These are phyloP conservation scores for Aspergillus intermedius DNA, from an alignment of 2,329 filamentous ascomycete species.

Conservation along the genomic window DNA sequence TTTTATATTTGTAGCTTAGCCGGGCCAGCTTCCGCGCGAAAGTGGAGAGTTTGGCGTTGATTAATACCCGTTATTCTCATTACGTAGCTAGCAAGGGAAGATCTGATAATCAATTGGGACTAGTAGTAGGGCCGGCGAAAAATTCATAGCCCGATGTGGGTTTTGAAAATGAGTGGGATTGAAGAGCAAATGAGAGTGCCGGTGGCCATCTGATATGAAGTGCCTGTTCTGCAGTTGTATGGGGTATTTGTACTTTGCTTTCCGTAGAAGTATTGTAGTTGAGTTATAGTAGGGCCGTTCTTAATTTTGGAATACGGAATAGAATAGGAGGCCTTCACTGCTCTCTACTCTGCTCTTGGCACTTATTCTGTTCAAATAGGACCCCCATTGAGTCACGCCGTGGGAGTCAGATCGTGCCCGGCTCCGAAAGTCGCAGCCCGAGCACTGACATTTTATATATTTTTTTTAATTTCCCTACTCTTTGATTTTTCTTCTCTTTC, in stretches of 20 bases:
- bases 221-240: no score
- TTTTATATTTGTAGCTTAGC: no score
- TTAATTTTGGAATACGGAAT: neutral
- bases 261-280: neutral
- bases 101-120: no score
- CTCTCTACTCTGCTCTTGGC: no score
- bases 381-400: neutral
- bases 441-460: neutral
- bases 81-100: no score
- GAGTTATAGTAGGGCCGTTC: neutral
- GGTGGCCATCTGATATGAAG: neutral
- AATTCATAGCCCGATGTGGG: no score
- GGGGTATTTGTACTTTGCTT: no score
- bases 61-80: no score
- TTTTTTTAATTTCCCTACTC: conserved; percentile 8
- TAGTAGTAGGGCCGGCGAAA: neutral
- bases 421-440: neutral
- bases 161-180: neutral
- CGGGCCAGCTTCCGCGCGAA: no score
- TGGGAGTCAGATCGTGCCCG: neutral
- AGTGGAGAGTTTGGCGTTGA: no score
- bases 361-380: no score
- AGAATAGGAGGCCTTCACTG: no score
- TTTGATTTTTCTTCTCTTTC: conserved; percentile 4
- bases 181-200: neutral